phyloP scores from a whole-genome alignment of 1,284 basidiomycete species.

The Ceratobasidium sp. region DNA sequence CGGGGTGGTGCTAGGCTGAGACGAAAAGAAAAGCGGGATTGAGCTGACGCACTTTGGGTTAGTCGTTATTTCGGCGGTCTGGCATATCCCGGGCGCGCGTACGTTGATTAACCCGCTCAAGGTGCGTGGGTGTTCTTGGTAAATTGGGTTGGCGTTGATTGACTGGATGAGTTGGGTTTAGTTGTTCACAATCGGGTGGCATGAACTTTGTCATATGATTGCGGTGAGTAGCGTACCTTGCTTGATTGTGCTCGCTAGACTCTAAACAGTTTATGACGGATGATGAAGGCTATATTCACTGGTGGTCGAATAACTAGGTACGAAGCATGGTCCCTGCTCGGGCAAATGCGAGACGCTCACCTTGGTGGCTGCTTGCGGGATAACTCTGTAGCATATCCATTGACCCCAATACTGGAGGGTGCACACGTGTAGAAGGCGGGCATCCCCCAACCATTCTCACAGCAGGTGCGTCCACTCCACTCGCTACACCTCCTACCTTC shows the following conservation, averaged over 20 bases:
- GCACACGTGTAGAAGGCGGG: slow-evolving; percentile 65
- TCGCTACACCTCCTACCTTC: neutral
- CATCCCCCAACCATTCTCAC: slow-evolving; percentile 73
- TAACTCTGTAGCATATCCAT: slow-evolving; percentile 78
- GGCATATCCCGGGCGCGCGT: slow-evolving; percentile 47
- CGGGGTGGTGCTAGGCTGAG: slow-evolving; percentile 29
- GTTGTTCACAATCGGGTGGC: slow-evolving; percentile 83
- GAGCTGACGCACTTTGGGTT: slow-evolving; percentile 60
- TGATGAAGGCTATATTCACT: slow-evolving; percentile 71
- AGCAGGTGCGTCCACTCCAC: slow-evolving; percentile 52
- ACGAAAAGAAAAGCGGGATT: neutral
- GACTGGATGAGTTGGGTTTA: slow-evolving; percentile 24
- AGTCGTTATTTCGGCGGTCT: slow-evolving; percentile 64
- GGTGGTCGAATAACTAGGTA: slow-evolving; percentile 61
- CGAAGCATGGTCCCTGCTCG: neutral
- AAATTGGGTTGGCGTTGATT: neutral
- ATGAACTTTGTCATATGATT: slow-evolving; percentile 83
- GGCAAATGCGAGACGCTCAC: neutral
- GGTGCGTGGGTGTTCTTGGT: slow-evolving; percentile 42
- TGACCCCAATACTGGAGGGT: slow-evolving; percentile 82
- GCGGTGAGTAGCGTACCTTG: slow-evolving; percentile 62
- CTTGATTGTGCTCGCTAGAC: neutral
- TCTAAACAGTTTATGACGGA: neutral
- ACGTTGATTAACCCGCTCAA: slow-evolving; percentile 65
- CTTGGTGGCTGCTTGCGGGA: slow-evolving; percentile 45